Base-by-base conservation (phyloP, 1,284 basidiomycete species). In the Naganishia liquefaciens region DNA sequence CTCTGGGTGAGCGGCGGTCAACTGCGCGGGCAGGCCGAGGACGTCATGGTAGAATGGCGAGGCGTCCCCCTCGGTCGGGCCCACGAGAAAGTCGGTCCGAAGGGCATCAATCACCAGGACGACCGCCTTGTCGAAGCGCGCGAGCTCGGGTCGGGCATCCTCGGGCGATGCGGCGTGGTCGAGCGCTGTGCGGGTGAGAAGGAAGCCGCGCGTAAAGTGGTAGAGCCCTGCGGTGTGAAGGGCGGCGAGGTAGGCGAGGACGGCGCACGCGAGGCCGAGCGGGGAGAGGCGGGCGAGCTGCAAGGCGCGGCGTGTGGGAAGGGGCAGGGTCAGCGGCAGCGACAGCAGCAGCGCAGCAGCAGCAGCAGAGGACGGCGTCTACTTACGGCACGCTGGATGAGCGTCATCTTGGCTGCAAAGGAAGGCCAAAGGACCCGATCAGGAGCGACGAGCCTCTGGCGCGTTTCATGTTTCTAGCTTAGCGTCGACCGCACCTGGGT, bases 51-150 rank as follows among this genome's bases (percentile, higher is more conserved):
- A 88, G 75, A 86, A 85, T 9, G 30, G 43, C 25, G 52, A 42
- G 6, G 33, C 6, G 3, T 50, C 57, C 17, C 40, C 50, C 7
- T 52, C 39, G 7, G n/a, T 17, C 2, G 60, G 49, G 73, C 62
- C 72, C 0, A 92, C 85, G 62, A 99, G 81, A 76, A 98, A 99
- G 80, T 99, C 95, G 74, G 93, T 96, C 1, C 96, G 87, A 21
- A 99, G 83, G 0, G 96, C 86, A 77, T 99, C 96, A 69, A 99
- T 90, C 65, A 98, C 85, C 71, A 98, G 82, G 37, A 98, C 69
- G 39, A 99, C 83, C 9, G 90, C 88, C 70, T 89, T 86, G 69
- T 83, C 83, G 79, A 93, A 90, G 0, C 88, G 89, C 0, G 86
- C 80, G 0, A 81, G 75, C 1, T 91, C 75, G 3, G 79, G 77